Evolutionary conservation across 2,329 filamentous ascomycete species (phyloP).

Genomic region (Akanthomyces muscarius): DNA sequence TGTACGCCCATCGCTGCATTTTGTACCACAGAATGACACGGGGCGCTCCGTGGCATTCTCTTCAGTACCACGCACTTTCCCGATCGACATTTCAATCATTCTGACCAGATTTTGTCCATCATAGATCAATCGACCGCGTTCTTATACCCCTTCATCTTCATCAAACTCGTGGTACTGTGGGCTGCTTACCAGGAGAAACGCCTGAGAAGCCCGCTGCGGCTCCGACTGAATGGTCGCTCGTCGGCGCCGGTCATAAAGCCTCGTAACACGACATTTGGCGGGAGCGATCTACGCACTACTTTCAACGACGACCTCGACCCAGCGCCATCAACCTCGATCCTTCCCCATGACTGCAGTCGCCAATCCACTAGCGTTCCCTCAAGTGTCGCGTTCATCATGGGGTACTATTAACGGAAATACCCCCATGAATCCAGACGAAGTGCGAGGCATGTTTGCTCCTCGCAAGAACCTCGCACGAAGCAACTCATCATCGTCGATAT

Average conservation of each 20-base stretch:
- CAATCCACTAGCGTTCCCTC: constrained; percentile 59
- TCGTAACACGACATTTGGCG: constrained; percentile 4
- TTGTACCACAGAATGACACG: neutral
- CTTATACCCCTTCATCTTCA: neutral
- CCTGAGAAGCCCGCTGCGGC: constrained; percentile 1
- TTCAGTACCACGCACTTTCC: neutral
- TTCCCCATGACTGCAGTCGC: constrained; percentile 65
- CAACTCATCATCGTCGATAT: constrained; percentile 87
- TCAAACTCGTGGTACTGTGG: neutral
- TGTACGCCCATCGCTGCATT: neutral
- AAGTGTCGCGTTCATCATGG: constrained; percentile 63
- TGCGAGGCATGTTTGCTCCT: constrained; percentile 82
- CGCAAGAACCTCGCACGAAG: constrained; percentile 82
- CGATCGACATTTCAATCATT: neutral
- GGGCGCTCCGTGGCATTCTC: constrained; percentile 6
- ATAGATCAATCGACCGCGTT: constrained; percentile 9
- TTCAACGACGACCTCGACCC: constrained; percentile 21
- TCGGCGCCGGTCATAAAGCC: constrained; percentile 10
- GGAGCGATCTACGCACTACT: constrained; percentile 17
- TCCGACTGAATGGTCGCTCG: constrained; percentile 16
- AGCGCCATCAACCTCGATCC: constrained; percentile 22
- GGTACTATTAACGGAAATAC: constrained; percentile 54
- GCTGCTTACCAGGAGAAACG: neutral
- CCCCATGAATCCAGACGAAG: constrained; percentile 79
- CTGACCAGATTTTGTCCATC: constrained; percentile 8